Base-by-base conservation (phyloP, 345 rosid species). In the Luvunga scandens region DNA sequence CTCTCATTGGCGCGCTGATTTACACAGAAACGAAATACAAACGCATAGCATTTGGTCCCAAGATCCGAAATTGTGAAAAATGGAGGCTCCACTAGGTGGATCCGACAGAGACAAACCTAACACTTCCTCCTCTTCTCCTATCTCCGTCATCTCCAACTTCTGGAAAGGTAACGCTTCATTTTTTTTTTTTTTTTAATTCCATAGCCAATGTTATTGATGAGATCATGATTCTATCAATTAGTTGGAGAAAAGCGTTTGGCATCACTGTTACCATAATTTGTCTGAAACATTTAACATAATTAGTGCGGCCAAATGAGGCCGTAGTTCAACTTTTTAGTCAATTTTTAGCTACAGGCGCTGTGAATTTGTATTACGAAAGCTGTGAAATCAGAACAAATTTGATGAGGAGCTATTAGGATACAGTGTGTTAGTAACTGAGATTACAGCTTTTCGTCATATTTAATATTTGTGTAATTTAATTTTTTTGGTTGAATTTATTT, bases 41-140 rank as follows among this genome's bases (percentile, higher is more conserved):
- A 78, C 63, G 69, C 69, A 71, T 19, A 66, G 56, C 79, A 80
- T 67, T 78, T 48, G 13, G 12, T 4, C 18, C 34, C 48, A 66
- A 48, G 80, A 84, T 87, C 84, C 50, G 69, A 69, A 70, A 60
- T 59, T 80, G 61, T 55, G 60, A 59, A 72, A 45, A 75, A 95
- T 95, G 98, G 99, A 95, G 78, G 71, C 83, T 60, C 78, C 84
- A 71, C 91, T 67, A 78, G 95, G 87, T 82, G 97, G 97, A 83
- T 90, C 90, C 81, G 96, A 92, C 72, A 75, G 94, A 71, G 93
- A 94, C 69, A 92, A 88, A 75, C 76, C 95, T 62, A 79, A 75
- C 83, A 84, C 89, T 67, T 80, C 91, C 66, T 80, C 91, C 66
- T 66, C 96, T 66, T 93, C 98, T 83, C 97, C 98, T 45, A 76